These are phyloP conservation scores for Saccharomycopsis babjevae DNA, from an alignment of 805 yeast species.

Conservation along the genomic window DNA sequence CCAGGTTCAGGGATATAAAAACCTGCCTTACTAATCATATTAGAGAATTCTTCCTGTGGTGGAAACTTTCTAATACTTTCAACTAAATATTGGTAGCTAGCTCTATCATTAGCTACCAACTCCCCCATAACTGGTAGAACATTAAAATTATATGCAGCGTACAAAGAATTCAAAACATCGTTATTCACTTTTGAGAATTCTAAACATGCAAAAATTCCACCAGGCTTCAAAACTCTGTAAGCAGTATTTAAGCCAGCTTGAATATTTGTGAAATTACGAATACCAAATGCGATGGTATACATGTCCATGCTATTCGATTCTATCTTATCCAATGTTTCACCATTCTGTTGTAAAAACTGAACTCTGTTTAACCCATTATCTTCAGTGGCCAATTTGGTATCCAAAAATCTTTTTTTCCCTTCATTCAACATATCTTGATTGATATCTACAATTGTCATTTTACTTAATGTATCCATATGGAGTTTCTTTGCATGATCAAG, in stretches of 20 bases:
- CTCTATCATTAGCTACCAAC: slow-evolving; percentile 88
- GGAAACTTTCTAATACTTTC: slow-evolving; percentile 93
- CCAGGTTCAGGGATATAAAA: slow-evolving; percentile 75
- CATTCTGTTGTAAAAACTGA: slow-evolving; percentile 80
- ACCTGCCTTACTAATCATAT: slow-evolving; percentile 92
- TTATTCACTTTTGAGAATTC: slow-evolving; percentile 91
- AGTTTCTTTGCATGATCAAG: slow-evolving; percentile 79
- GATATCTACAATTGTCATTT: slow-evolving; percentile 90
- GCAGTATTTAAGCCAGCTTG: slow-evolving; percentile 95
- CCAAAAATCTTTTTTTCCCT: slow-evolving; percentile 68
- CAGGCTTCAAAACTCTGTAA: slow-evolving; percentile 89
- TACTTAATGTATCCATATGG: slow-evolving; percentile 62
- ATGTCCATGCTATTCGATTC: slow-evolving; percentile 85
- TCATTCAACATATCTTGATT: slow-evolving; percentile 93
- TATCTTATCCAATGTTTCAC: slow-evolving; percentile 77
- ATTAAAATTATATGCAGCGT: slow-evolving; percentile 83
- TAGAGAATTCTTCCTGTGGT: slow-evolving; percentile 78
- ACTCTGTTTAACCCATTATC: slow-evolving; percentile 40
- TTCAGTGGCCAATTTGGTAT: slow-evolving; percentile 43
- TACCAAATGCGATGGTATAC: slow-evolving; percentile 95
- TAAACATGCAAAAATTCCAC: slow-evolving; percentile 94
- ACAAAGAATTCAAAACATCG: slow-evolving; percentile 59
- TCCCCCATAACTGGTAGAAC: slow-evolving; percentile 92
- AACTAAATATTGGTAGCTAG: slow-evolving; percentile 90
- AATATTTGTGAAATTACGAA: slow-evolving; percentile 90